A percentile compares a stretch with the other conserved stretches of the same genome.
Evolutionary conservation across 495 filamentous ascomycete species (phyloP).

Genomic region (Penicillium steckii): DNA sequence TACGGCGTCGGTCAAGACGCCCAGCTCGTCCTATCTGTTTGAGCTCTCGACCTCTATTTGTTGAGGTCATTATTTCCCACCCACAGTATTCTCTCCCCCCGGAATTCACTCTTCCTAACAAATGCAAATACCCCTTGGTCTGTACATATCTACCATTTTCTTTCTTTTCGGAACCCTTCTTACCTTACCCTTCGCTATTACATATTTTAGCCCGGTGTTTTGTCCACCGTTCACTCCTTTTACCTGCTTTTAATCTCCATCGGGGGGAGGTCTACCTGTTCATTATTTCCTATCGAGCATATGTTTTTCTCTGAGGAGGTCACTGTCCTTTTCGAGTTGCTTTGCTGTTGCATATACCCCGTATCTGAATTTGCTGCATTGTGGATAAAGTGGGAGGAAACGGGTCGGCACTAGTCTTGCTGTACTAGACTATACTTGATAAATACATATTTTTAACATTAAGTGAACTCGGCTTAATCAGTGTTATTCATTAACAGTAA

Average conservation of each 20-base stretch:
- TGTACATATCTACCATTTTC: slow-evolving; percentile 43
- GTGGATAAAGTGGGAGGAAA: slow-evolving; percentile 23
- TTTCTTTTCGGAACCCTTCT: slow-evolving; percentile 22
- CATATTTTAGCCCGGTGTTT: slow-evolving; percentile 23
- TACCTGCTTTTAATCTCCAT: slow-evolving; percentile 19
- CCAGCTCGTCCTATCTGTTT: slow-evolving; percentile 83
- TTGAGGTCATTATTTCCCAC: slow-evolving; percentile 18
- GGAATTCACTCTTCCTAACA: neutral
- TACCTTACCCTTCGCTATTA: slow-evolving; percentile 24
- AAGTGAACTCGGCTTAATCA: no score
- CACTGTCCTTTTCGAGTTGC: slow-evolving; percentile 33
- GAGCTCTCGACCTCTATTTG: slow-evolving; percentile 22
- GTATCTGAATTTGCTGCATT: slow-evolving; percentile 36
- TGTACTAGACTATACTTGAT: neutral
- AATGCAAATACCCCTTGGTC: slow-evolving; percentile 5
- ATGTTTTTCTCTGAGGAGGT: slow-evolving; percentile 12
- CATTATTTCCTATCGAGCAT: slow-evolving; percentile 15
- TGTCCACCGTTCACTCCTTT: slow-evolving; percentile 16
- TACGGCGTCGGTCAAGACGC: slow-evolving; percentile 57
- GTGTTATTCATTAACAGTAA: no score
- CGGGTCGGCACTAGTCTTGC: neutral
- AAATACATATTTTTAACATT: neutral
- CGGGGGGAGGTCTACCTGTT: slow-evolving; percentile 23
- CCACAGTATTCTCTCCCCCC: slow-evolving; percentile 4
- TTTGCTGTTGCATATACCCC: slow-evolving; percentile 41